Base-by-base conservation (phyloP, 2,329 filamentous ascomycete species). In the Venturiaceae sp. region DNA sequence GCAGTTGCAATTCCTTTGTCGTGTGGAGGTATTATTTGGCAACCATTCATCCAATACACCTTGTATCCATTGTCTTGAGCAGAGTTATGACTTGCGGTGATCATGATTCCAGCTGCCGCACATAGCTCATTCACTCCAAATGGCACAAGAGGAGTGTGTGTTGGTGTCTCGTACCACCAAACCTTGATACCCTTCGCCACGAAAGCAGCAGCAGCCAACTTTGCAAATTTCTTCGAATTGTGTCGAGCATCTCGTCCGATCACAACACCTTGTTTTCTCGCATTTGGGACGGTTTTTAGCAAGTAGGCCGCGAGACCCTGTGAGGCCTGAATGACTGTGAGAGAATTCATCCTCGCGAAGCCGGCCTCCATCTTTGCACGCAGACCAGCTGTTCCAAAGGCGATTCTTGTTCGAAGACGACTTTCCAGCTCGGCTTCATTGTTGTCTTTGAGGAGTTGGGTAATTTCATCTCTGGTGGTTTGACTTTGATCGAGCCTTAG, bases 51-150 rank as follows among this genome's bases (percentile, higher is more conserved):
- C 74, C 81, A 84, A 70, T 86, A 86, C 8, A 86, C 83, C 70
- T 86, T 86, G 71, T 86, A 86, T 21, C 83, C 83, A 65, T 86
- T 86, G 66, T 86, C 83, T 63, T 79, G 74, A 50, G 81, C 79
- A 14, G 83, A 83, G 63, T 86, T 86, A 68, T 85, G 83, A 64
- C 81, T 84, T 33, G 83, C 83, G 14, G 83, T 86, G 37, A 86
- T 77, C 83, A 86, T 86, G 32, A 86, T 74, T 21, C 83, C 83
- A 46, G 81, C 83, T 3, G 74, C 77, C 33, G 83, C 81, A 37
- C 72, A 69, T 58, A 82, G 73, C 58, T 78, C 69, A 6, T 72
- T 74, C 33, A 86, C 79, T 3, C 79, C 78, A 66, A 84, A 86
- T 1, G 83, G 81, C 7, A 86, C 82, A 55, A 84, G 72, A 2